phyloP scores from a whole-genome alignment of 2,329 filamentous ascomycete genomes.

The Hypoxylon sp. region DNA sequence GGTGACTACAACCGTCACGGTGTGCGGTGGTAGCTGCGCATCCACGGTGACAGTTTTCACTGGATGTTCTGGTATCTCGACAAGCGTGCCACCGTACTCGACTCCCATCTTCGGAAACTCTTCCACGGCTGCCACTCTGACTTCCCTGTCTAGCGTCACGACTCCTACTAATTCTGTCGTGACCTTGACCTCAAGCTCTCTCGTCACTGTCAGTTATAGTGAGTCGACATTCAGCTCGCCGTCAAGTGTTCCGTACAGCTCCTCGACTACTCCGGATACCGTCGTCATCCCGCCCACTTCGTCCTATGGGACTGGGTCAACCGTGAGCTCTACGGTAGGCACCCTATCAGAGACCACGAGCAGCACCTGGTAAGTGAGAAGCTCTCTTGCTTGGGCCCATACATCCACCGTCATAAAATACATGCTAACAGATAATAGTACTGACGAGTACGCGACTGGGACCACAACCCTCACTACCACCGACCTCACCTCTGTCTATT shows the following conservation, averaged over 20 bases:
- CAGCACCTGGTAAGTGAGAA: conserved; percentile 29
- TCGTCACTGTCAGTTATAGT: conserved; percentile 26
- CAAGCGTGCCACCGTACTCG: conserved; percentile 17
- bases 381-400: not conserved
- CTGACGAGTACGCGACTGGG: conserved; percentile 15
- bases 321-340: conserved; percentile 6
- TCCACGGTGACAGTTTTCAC: conserved; percentile 40
- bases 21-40: conserved; percentile 40
- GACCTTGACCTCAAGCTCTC: conserved; percentile 34
- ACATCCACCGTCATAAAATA: not conserved
- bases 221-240: conserved; percentile 11
- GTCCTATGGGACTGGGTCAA: conserved; percentile 12
- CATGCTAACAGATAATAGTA: conserved; percentile 21
- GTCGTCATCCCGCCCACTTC: not conserved
- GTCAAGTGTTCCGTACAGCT: conserved; percentile 8
- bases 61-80: conserved; percentile 36
- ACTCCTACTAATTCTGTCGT: conserved; percentile 23
- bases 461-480: conserved; percentile 1
- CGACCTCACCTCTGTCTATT: not conserved
- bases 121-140: conserved; percentile 18
- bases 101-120: conserved; percentile 29
- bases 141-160: conserved; percentile 15
- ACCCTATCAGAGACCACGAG: conserved; percentile 1
- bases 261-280: conserved; percentile 5
- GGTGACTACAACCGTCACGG: conserved; percentile 40